Evolutionary conservation across 192 early-diverging fungal species (phyloP), one percentile per base, ranked within the genome.

Genomic region (Podila clonocystis): DNA sequence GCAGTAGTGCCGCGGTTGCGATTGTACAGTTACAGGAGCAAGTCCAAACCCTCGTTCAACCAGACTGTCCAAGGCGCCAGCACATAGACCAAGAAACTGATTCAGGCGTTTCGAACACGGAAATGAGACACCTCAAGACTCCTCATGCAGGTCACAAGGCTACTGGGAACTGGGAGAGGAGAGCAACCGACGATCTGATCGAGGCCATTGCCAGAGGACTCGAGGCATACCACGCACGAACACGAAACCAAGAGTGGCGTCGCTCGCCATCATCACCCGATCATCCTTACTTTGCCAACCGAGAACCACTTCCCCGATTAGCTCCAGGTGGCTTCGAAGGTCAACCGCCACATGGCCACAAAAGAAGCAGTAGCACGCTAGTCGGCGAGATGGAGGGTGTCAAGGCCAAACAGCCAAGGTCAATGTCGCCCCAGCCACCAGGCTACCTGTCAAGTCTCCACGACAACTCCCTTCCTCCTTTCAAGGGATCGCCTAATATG

Each of bases 1-100:
- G 62, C 52, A 26, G 22, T 6, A 60, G 63, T 63, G 50, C 66
- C 33, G 67, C 62, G 41, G 29, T 64, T 33, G 22, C 41, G 17
- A 36, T 75, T 30, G 67, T 66, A 26, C 73, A 68, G 61, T 62
- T 75, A 48, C 66, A 75, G 52, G 67, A 75, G 6, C 65, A 68
- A 58, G 62, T 75, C 12, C 66, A 58, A 49, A 38, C 17, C 20
- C 41, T 68, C 19, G 1, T 34, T 34, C n/a, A 4, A 26, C 20
- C 30, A 41, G 30, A 57, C 22, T 33, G 38, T 5, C 52, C 33
- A 15, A 38, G 29, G n/a, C 29, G 26, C 45, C 28, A 19, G 22
- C 45, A 49, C 38, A 48, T n/a, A 0, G 49, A 52, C 3, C 41
- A 65, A 33, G 24, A 50, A 28, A 29, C 34, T 5, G 17, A 45